Conservation (phyloP, 495 filamentous ascomycete species). For the Thozetella sp. region DNA sequence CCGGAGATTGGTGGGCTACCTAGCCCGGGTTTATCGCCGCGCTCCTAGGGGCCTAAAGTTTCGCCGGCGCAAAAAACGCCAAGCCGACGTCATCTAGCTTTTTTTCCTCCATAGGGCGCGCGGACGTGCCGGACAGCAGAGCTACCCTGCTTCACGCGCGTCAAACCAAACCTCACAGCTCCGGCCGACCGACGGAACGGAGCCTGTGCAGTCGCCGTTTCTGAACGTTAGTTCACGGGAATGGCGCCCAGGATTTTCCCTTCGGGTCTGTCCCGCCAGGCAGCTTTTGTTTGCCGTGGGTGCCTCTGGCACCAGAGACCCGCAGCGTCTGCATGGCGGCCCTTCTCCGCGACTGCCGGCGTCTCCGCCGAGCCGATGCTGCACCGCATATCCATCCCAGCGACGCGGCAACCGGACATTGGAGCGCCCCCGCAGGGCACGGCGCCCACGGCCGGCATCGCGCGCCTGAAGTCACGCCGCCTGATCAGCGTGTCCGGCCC, state of each 20-base stretch:
- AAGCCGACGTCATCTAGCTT: conserved; percentile 1
- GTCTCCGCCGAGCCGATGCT: not conserved
- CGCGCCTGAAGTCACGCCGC: conserved; percentile 66
- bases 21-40: not conserved
- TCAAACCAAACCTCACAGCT: too few species aligned
- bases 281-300: not conserved
- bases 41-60: not conserved
- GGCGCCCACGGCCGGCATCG: conserved; percentile 47
- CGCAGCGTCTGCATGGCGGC: not conserved
- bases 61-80: not conserved
- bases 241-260: not conserved
- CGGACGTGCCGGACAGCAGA: too few species aligned
- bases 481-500: conserved; percentile 77
- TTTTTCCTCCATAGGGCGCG: too few species aligned
- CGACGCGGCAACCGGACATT: conserved; percentile 2
- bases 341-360: not conserved
- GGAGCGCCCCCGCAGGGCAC: conserved; percentile 16
- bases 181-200: too few species aligned
- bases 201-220: not conserved
- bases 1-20: not conserved
- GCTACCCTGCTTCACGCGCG: too few species aligned
- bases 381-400: too few species aligned
- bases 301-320: not conserved
- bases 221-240: not conserved
- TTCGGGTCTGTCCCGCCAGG: not conserved